Base-by-base conservation (phyloP, 1,139 yeast species). In the Geotrichum restrictum region DNA sequence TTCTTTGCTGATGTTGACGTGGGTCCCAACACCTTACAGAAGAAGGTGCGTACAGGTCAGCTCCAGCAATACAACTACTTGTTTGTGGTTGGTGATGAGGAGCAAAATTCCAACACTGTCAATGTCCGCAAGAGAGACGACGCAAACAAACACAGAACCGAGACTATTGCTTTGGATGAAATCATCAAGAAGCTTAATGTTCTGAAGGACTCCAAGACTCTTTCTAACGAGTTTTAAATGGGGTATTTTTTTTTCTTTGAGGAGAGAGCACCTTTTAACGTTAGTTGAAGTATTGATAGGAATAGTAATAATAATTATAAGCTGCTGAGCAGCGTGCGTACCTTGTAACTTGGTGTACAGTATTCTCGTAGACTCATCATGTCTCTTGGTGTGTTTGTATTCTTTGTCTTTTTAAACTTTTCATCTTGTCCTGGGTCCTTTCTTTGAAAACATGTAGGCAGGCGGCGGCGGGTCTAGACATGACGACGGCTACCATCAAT, bases 11-110 rank as follows among this genome's bases (percentile, higher is more conserved):
- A 93, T 68, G 95, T 82, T 51, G 98, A 93, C 70, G 75, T 88
- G 57, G 81, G 93, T 55, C 96, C 97, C 74, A 88, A 89, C 77
- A 91, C 98, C 54, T 78, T 93, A 70, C 95, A 88, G 69, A 89
- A 88, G 88, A 91, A 93, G 82, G 88, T 93, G 57, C 88, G 98
- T 80, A 86, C 82, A 62, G 98, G 97, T 64, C 97, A 91, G 78
- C 67, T 88, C 69, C 82, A 83, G 74, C 89, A 86, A 71, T 93
- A 89, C 75, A 93, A 91, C 76, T 93, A 88, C 74, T 85, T 91
- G 65, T 89, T 89, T 71, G 87, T 89, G 70, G 98, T 93, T 62
- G 98, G 98, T 71, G 96, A 88, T 67, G 89, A 87, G 65, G 98
- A 93, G 75, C 80, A 84, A 75, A 74, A 74, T 59, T 80, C 82